Conservation (phyloP, 208 protist species). For the Sergeia podlipaevii region DNA sequence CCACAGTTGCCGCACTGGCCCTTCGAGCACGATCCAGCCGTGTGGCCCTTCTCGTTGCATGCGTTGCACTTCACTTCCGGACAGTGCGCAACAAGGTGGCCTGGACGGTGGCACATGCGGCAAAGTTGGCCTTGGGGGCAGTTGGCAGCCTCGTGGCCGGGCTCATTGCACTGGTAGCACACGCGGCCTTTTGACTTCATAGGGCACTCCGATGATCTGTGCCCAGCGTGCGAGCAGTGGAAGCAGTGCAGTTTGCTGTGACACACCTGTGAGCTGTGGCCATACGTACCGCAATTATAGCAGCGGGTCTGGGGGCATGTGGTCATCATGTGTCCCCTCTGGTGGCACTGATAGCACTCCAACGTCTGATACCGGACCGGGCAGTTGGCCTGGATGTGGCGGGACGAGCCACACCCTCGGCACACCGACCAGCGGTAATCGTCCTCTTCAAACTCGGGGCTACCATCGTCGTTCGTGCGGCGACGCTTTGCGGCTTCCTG, state of each 20-base stretch:
- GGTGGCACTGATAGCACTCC: constrained; percentile 85
- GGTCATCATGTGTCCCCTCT: constrained; percentile 74
- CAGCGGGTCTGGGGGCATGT: constrained; percentile 83
- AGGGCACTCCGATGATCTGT: constrained; percentile 77
- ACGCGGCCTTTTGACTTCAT: constrained; percentile 64
- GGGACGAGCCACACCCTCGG: constrained; percentile 63
- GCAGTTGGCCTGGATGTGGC: constrained; percentile 69
- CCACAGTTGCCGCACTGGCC: constrained; percentile 40
- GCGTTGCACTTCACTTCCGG: constrained; percentile 61
- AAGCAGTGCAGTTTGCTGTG: constrained; percentile 85
- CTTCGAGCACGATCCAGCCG: constrained; percentile 56
- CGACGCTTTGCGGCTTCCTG: constrained; percentile 12
- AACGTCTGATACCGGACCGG: constrained; percentile 54
- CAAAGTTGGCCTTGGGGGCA: constrained; percentile 76
- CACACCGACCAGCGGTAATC: constrained; percentile 46
- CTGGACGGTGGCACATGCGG: constrained; percentile 71
- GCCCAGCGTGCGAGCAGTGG: constrained; percentile 75
- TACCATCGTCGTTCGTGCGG: constrained; percentile 7
- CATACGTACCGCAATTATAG: constrained; percentile 86
- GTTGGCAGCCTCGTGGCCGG: constrained; percentile 75
- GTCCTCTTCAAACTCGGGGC: constrained; percentile 9
- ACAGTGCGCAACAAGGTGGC: constrained; percentile 77
- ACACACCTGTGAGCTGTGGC: constrained; percentile 81
- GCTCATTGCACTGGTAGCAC: constrained; percentile 88
- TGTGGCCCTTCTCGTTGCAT: constrained; percentile 80